These are phyloP conservation scores for Fusarium sp. DNA, from an alignment of 2,329 filamentous ascomycete species.

Conservation along the genomic window DNA sequence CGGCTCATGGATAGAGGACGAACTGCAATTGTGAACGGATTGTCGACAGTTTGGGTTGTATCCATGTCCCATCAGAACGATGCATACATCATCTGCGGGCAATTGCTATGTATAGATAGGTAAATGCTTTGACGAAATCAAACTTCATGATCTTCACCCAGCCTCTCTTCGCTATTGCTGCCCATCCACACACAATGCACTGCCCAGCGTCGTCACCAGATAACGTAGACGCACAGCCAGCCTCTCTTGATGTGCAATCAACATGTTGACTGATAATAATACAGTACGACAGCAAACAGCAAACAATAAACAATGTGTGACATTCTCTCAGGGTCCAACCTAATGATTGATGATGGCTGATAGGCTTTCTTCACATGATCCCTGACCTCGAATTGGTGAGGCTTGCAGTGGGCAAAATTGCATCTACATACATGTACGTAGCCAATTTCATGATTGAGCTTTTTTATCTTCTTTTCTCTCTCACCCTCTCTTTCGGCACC, in stretches of 20 bases:
- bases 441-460: constrained; percentile 21
- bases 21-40: background rate
- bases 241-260: constrained; percentile 10
- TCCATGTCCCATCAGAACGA: constrained; percentile 1
- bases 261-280: too few species aligned
- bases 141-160: constrained; percentile 28
- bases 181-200: constrained; percentile 5
- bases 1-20: constrained; percentile 3
- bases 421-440: constrained; percentile 26
- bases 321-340: constrained; percentile 11
- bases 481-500: constrained; percentile 41
- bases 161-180: constrained; percentile 14
- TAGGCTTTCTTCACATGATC: constrained; percentile 31
- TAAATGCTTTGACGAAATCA: background rate
- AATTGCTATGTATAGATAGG: background rate
- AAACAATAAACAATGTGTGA: background rate
- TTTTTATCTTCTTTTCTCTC: background rate
- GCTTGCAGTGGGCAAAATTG: constrained; percentile 30
- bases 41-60: background rate
- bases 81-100: constrained; percentile 7
- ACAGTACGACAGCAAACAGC: background rate
- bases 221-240: constrained; percentile 32
- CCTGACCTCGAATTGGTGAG: constrained; percentile 18
- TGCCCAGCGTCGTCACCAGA: constrained; percentile 33
- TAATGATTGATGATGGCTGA: constrained; percentile 5